A percentile compares a stretch with the other conserved stretches of the same genome.
These are phyloP conservation scores for Hymenoscyphus scutula DNA, from an alignment of 2,329 filamentous ascomycete species.

Conservation along the genomic window DNA sequence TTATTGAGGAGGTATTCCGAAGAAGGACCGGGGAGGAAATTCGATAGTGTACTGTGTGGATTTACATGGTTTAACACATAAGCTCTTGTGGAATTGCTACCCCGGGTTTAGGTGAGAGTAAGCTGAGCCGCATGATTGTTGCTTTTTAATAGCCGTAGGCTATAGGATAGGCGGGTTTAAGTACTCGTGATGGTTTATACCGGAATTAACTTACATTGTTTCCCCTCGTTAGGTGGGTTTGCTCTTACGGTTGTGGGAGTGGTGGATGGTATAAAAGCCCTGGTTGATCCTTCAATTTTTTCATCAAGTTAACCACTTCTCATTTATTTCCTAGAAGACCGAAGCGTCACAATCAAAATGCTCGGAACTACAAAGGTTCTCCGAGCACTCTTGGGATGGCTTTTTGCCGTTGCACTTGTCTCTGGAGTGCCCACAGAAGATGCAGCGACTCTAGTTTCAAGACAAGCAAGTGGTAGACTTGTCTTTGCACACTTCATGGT, in stretches of 20 bases:
- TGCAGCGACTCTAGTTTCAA: background rate
- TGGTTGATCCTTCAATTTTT: background rate
- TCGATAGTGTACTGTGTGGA: no score
- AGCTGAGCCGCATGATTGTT: background rate
- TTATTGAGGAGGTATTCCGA: background rate
- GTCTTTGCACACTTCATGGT: slow-evolving; percentile 28
- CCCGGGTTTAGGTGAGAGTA: background rate
- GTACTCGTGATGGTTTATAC: background rate
- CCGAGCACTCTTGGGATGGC: background rate
- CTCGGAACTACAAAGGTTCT: background rate
- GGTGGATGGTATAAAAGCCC: background rate
- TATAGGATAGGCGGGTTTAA: slow-evolving; percentile 1
- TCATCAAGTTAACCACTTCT: background rate
- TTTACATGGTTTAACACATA: background rate
- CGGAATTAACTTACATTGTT: background rate
- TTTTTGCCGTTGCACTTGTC: background rate
- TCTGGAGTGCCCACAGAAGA: background rate
- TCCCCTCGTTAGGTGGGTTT: background rate
- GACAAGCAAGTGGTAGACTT: slow-evolving; percentile 11
- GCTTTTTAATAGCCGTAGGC: background rate
- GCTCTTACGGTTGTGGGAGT: background rate
- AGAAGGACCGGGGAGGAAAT: background rate
- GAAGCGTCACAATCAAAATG: background rate
- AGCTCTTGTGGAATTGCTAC: background rate
- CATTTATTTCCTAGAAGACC: background rate